phyloP scores from a whole-genome alignment of 2,329 filamentous ascomycete genomes.

The Fusarium liriodendri region DNA sequence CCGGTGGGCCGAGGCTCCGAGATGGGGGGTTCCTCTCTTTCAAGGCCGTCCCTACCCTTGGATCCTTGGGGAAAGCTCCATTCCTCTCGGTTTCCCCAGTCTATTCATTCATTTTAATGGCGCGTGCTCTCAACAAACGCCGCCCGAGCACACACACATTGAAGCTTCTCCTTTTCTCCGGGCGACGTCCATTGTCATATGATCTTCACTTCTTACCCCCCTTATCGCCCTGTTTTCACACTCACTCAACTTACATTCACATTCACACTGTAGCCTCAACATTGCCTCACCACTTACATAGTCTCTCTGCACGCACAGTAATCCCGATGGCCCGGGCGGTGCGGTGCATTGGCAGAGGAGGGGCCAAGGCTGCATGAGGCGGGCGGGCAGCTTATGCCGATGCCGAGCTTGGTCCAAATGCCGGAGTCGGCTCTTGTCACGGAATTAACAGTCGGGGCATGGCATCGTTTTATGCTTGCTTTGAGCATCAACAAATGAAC shows the following conservation, averaged over 20 bases:
- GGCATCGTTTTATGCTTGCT: background rate
- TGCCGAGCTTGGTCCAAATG: slow-evolving; percentile 35
- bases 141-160: background rate
- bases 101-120: slow-evolving; percentile 1
- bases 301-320: background rate
- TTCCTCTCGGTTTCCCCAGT: background rate
- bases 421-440: slow-evolving; percentile 26
- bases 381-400: background rate
- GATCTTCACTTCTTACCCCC: background rate
- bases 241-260: background rate
- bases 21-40: background rate
- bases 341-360: slow-evolving; percentile 6
- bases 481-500: background rate
- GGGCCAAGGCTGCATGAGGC: slow-evolving; percentile 11
- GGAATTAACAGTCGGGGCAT: background rate
- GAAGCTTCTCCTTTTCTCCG: slow-evolving; percentile 27
- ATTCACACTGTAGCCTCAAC: background rate
- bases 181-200: background rate
- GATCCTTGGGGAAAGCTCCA: slow-evolving; percentile 21
- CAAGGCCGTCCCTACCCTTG: background rate
- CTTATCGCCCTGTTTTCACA: background rate
- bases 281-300: background rate
- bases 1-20: slow-evolving; percentile 43
- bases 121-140: slow-evolving; percentile 36
- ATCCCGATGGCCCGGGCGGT: slow-evolving; percentile 29